Base-by-base conservation (phyloP, 768 basidiomycete genomes). In the Naganishia antarctica region DNA sequence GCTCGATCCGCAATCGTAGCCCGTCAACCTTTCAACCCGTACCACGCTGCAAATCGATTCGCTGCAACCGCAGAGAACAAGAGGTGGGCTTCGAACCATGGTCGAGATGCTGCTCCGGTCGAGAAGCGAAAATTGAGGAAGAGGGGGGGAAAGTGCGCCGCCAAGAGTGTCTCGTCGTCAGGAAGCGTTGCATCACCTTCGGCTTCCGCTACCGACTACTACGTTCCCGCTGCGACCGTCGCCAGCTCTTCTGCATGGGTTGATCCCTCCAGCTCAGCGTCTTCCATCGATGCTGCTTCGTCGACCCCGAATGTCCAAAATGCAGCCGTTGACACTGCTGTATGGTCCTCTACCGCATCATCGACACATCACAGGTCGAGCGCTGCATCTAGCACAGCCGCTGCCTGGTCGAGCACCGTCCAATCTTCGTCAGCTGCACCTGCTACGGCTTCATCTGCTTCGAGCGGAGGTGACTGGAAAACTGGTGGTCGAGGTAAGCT, bases 11-110 rank as follows among this genome's bases (percentile, higher is more conserved):
- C 29, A 13, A 26, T 62, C 62, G 18, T 21, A 12, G 53, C 53
- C n/a, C 37, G 53, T 3, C 34, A 40, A 4, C 53, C 53, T 13
- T 57, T 57, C 37, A 57, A 68, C 32, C 64, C 66, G 49, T 76
- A 88, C 79, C 85, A 87, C 78, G 69, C 74, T 25, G 67, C 83
- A 16, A 76, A 84, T 70, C 88, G 87, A 74, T 80, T 73, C 69
- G 83, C 84, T n/a, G 53, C 32, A 11, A 57, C 53, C 5, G 53
- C 53, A 3, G 53, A 37, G 7, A 37, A 23, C 34, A 57, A 57
- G 53, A 57, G 32, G 26, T 34, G 34, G 3, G 53, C 53, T 9
- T 57, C 53, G 3, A 57, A 57, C 37, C 53, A 57, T 21, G 53
- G 53, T 11, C 32, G 53, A 9, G 53, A 57, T 26, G 37, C 13